Percentiles rank a stretch among this genome's conserved stretches.
Evolutionary conservation across 331 rosid species (phyloP).

Genomic region (Acacia concinna): DNA sequence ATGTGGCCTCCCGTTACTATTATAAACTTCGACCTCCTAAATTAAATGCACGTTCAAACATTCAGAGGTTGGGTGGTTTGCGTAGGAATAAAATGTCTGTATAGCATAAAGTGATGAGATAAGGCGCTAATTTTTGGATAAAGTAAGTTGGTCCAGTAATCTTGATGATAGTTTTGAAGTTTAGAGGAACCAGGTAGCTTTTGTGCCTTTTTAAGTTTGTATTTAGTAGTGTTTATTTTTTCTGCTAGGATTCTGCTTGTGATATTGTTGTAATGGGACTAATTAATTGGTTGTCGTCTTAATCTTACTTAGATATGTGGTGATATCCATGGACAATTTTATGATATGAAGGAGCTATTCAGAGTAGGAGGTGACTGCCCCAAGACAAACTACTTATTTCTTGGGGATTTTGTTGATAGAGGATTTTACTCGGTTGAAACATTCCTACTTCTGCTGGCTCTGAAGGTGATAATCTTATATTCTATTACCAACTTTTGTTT

Average conservation of each 20-base stretch:
- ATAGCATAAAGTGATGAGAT: not conserved
- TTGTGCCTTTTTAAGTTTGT: constrained; percentile 2
- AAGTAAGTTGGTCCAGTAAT: not conserved
- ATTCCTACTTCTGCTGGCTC: constrained; percentile 88
- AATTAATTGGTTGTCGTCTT: not conserved
- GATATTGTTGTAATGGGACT: not conserved
- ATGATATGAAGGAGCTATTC: constrained; percentile 99
- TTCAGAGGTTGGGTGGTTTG: not conserved
- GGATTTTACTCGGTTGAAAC: constrained; percentile 95
- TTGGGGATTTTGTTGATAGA: constrained; percentile 98
- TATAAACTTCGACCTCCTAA: not conserved
- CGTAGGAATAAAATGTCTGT: not conserved
- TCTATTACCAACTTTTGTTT: constrained; percentile 8
- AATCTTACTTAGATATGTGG: constrained; percentile 79
- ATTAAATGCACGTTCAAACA: not conserved
- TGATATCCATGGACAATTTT: constrained; percentile 97
- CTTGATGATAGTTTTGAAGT: not conserved
- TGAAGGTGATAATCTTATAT: constrained; percentile 60
- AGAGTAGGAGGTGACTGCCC: constrained; percentile 99
- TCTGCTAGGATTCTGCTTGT: not conserved
- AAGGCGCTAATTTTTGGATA: not conserved
- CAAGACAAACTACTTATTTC: constrained; percentile 90
- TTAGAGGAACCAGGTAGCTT: not conserved
- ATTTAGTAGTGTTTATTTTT: not conserved
- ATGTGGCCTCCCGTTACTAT: not conserved